Conservation (phyloP, 768 basidiomycete genomes). For the Leccinum subtestaceum region DNA sequence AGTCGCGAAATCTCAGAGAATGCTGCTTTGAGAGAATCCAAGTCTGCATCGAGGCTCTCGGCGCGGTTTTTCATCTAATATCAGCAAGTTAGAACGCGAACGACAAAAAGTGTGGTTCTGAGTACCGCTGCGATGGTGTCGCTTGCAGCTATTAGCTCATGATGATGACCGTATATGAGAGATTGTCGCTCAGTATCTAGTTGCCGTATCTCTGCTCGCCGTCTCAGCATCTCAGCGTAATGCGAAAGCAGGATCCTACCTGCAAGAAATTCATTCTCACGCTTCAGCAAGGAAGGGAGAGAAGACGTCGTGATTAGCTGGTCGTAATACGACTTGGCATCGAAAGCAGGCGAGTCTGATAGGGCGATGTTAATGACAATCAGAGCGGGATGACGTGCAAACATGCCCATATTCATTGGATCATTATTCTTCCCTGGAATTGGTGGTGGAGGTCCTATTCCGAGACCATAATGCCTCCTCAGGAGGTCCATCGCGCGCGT, state of each 20-base stretch:
- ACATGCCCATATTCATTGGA: constrained; percentile 78
- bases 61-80: constrained; percentile 85
- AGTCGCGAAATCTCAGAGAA: constrained; percentile 87
- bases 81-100: neutral
- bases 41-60: constrained; percentile 79
- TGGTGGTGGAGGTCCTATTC: constrained; percentile 68
- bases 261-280: constrained; percentile 76
- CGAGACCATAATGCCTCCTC: constrained; percentile 85
- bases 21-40: constrained; percentile 75
- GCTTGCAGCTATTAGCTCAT: constrained; percentile 90
- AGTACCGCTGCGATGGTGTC: constrained; percentile 85
- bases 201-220: constrained; percentile 70
- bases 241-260: constrained; percentile 38
- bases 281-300: constrained; percentile 67
- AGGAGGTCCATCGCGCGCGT: constrained; percentile 71
- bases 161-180: constrained; percentile 92
- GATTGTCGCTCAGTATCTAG: constrained; percentile 87
- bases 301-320: constrained; percentile 82
- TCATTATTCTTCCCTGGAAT: constrained; percentile 56
- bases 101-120: neutral
- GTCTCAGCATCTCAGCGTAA: constrained; percentile 4
- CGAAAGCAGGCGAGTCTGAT: constrained; percentile 77
- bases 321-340: constrained; percentile 82
- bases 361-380: constrained; percentile 2
- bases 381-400: neutral